Evolutionary conservation across 257 asterid genomes (phyloP).

Genomic region (Solanum habrochaites): DNA sequence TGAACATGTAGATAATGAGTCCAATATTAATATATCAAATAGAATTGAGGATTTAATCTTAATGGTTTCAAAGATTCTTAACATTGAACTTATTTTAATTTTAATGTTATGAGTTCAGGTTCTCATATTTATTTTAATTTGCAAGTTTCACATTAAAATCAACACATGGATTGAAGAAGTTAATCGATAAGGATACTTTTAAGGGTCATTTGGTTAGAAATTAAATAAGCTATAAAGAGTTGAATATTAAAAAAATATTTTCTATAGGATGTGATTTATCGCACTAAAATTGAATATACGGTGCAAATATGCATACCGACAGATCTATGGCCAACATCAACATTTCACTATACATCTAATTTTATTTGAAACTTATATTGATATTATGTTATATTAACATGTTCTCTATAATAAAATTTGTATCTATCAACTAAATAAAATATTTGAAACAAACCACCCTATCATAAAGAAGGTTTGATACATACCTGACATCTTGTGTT

Average conservation of each 20-base stretch:
- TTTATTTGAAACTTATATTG: neutral
- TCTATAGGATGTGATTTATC: neutral
- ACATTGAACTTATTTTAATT: too few species aligned
- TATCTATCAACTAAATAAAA: too few species aligned
- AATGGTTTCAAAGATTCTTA: neutral
- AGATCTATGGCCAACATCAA: neutral
- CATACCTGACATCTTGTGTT: too few species aligned
- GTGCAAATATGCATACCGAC: neutral
- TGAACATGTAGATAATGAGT: neutral
- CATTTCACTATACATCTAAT: neutral
- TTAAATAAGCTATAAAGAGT: neutral
- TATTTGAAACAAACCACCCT: too few species aligned
- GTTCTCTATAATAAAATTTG: too few species aligned
- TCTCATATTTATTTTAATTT: neutral
- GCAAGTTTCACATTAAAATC: neutral
- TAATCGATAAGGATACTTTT: neutral
- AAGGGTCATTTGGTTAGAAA: neutral
- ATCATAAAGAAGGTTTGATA: too few species aligned
- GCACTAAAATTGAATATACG: neutral
- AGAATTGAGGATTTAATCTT: neutral
- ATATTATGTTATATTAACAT: too few species aligned
- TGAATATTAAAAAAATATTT: neutral
- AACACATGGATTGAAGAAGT: neutral
- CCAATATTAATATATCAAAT: neutral
- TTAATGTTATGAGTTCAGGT: neutral